Conservation (phyloP, 352 stramenopile genomes). For the Pythium rhizo-oryzae region DNA sequence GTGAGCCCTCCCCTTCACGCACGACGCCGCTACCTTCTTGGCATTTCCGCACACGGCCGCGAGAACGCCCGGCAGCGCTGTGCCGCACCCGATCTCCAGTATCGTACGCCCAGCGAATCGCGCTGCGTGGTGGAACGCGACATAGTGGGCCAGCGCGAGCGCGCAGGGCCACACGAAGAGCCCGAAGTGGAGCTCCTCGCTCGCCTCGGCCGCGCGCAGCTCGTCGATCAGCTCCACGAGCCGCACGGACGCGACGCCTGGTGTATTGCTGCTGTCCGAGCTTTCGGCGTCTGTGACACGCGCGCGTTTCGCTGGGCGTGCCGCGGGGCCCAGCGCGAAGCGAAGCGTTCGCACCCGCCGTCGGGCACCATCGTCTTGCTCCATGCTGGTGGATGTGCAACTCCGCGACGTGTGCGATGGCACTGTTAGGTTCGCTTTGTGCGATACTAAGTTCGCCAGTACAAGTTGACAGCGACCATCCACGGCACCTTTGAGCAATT, state of each 20-base stretch:
- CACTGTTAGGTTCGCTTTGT: no score
- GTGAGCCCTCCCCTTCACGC: no score
- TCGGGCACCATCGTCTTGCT: no score
- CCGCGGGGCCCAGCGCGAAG: neutral
- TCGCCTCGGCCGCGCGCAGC: constrained; percentile 39
- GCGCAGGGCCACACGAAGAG: constrained; percentile 74
- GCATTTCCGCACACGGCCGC: constrained; percentile 41
- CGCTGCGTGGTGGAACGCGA: constrained; percentile 37
- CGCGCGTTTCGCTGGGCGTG: no score
- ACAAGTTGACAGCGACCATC: no score
- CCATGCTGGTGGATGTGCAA: no score
- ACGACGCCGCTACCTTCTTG: constrained; percentile 20
- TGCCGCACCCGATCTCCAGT: constrained; percentile 70
- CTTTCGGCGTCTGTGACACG: neutral
- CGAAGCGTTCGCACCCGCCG: constrained; percentile 6
- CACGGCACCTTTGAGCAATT: no score
- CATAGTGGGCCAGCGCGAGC: constrained; percentile 50
- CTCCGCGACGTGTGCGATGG: no score
- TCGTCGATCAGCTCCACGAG: constrained; percentile 64
- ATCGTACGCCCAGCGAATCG: constrained; percentile 43
- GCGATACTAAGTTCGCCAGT: no score
- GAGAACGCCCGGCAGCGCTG: constrained; percentile 64
- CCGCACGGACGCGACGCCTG: constrained; percentile 34
- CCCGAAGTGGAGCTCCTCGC: constrained; percentile 55
- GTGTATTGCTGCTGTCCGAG: neutral